Evolutionary conservation across 2,329 filamentous ascomycete species (phyloP), one percentile per base, ranked within the genome.

Genomic region (Trichophyton simii): DNA sequence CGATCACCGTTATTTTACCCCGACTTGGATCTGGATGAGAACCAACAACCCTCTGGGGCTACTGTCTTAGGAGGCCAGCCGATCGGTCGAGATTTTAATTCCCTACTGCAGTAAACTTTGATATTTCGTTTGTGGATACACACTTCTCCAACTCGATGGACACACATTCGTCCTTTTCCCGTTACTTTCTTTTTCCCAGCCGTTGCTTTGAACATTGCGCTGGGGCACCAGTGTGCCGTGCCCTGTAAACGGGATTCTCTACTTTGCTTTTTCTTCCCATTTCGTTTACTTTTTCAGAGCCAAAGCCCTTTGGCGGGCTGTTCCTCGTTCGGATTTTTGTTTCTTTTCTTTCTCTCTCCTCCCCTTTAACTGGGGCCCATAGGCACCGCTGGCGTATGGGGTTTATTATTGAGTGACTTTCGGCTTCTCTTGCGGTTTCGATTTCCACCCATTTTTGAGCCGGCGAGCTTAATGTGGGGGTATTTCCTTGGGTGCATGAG

Each of bases 1-100:
- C 65, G 59, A 57, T 64, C 68, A 59, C 60, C 68, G 57, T 57
- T 72, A 25, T 73, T 72, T 59, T 67, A 66, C 57, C 68, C 70
- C 55, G 63, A 67, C 61, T 63, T 66, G 48, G 68, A 65, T 28
- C 61, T 64, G 4, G 65, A 46, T 25, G 61, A 62, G n/a, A 64
- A 63, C 13, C 63, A 57, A 42, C 28, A 59, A 20, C 48, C 63
- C 58, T 34, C 62, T 7, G 44, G 57, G 25, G 54, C 52, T 52
- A 58, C 62, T 57, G 57, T 60, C 54, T 44, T 62, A 42, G 60
- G 60, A 46, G 57, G 57, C 44, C 62, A 63, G 52, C 28, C 57
- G 42, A 52, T 63, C 58, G 59, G 62, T 31, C 60, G 48, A 46
- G 58, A 59, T 60, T 63, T 61, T 57, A 62, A 66, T 61, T 46